These are phyloP conservation scores for Acanthamoeba sp. DNA, from an alignment of 208 protist genomes.

Conservation along the genomic window DNA sequence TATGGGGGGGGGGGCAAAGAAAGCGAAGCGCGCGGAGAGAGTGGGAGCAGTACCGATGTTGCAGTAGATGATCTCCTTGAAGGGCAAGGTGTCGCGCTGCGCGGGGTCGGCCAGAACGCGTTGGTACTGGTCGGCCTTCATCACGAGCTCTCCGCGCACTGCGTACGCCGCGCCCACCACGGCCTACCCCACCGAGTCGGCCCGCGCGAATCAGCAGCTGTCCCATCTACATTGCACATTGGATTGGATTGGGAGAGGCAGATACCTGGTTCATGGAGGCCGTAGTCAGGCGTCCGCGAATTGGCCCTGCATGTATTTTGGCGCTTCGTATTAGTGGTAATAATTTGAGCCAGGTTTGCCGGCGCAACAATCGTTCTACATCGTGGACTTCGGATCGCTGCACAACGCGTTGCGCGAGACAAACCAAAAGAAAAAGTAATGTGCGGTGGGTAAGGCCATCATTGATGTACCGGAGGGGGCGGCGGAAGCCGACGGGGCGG, in stretches of 20 bases:
- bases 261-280: constrained; percentile 19
- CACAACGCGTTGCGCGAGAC: no score
- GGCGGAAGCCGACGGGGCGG: not conserved
- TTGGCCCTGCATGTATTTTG: not conserved
- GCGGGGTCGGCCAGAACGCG: constrained; percentile 44
- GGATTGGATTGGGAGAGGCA: no score
- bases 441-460: no score
- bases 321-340: no score
- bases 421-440: not conserved
- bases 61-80: constrained; percentile 96
- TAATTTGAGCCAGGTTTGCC: no score
- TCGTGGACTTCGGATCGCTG: no score
- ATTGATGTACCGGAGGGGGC: constrained; percentile 22
- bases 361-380: no score
- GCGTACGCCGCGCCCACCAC: constrained; percentile 32
- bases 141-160: constrained; percentile 67
- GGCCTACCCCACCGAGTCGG: not conserved
- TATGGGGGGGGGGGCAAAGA: no score
- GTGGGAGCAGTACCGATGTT: constrained; percentile 94
- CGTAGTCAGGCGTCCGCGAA: not conserved
- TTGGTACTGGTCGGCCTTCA: constrained; percentile 63
- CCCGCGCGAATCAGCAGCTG: not conserved
- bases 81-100: constrained; percentile 84
- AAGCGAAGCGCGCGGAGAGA: not conserved
- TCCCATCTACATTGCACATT: no score